A percentile compares a stretch with the other conserved stretches of the same genome.
Conservation (phyloP, 805 yeast genomes). For the Candida nanaspora region DNA sequence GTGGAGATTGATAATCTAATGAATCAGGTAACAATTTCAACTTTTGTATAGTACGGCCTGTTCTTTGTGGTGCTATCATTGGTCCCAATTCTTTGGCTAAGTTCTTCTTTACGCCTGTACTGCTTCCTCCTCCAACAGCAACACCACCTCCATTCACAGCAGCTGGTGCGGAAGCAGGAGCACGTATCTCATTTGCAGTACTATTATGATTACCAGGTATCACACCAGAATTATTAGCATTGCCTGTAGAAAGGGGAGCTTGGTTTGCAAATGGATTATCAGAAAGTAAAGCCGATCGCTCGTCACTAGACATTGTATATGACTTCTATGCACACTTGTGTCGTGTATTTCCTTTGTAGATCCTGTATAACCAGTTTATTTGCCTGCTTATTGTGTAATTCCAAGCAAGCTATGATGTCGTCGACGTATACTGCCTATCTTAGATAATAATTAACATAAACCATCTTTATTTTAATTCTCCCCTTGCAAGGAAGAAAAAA, state of each 20-base stretch:
- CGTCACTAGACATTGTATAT: slow-evolving; percentile 6
- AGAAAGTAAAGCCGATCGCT: slow-evolving; percentile 21
- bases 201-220: background rate
- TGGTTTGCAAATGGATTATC: slow-evolving; percentile 23
- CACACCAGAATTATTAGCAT: background rate
- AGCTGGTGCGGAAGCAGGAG: slow-evolving; percentile 1
- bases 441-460: too few species aligned
- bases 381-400: too few species aligned
- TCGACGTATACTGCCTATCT: too few species aligned
- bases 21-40: slow-evolving; percentile 65
- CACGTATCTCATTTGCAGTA: background rate
- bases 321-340: too few species aligned
- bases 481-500: too few species aligned
- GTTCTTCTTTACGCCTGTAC: too few species aligned
- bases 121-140: too few species aligned
- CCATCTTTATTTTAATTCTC: too few species aligned
- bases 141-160: too few species aligned
- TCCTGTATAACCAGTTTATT: too few species aligned
- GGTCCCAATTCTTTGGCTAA: slow-evolving; percentile 31
- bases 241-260: background rate
- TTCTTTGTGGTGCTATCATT: slow-evolving; percentile 65
- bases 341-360: too few species aligned
- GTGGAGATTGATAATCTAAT: slow-evolving; percentile 22
- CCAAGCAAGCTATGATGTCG: too few species aligned
- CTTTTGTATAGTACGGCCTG: slow-evolving; percentile 68